These are phyloP conservation scores for Herpetomonas tarakana DNA, from an alignment of 208 protist species.

Conservation along the genomic window DNA sequence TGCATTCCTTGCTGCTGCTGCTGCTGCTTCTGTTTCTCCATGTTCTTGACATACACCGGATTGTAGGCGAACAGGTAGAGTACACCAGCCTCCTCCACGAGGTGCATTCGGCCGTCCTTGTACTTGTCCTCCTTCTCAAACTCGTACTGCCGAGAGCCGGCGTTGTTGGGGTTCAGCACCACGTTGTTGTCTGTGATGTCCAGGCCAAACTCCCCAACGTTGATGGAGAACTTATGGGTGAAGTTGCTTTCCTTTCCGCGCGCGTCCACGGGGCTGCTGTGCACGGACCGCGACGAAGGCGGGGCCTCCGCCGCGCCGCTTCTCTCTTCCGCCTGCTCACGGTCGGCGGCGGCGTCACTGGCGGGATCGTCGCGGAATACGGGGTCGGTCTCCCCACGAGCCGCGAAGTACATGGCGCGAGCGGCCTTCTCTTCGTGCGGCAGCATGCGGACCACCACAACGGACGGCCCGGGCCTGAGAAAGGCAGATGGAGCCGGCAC, in stretches of 20 bases:
- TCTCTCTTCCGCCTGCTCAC: background rate
- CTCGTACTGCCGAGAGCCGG: slow-evolving; percentile 14
- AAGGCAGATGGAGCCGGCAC: slow-evolving; percentile 30
- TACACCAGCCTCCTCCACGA: slow-evolving; percentile 57
- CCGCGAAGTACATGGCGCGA: slow-evolving; percentile 17
- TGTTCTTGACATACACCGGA: slow-evolving; percentile 17
- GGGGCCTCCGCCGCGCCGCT: too few species aligned
- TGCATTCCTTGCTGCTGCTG: background rate
- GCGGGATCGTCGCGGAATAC: background rate
- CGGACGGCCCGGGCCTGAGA: slow-evolving; percentile 22
- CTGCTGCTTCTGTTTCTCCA: background rate
- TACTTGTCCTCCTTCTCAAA: slow-evolving; percentile 40
- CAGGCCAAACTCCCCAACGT: background rate
- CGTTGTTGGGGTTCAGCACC: background rate
- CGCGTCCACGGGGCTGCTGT: too few species aligned
- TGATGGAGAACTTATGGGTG: background rate
- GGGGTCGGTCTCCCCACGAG: slow-evolving; percentile 6
- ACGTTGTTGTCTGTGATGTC: background rate
- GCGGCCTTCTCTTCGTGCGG: slow-evolving; percentile 32
- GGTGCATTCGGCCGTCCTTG: slow-evolving; percentile 53
- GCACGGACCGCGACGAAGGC: background rate
- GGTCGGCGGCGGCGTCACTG: background rate
- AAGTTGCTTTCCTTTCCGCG: background rate
- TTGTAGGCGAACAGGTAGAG: slow-evolving; percentile 70
- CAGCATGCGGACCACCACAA: slow-evolving; percentile 27